Base-by-base conservation (phyloP, 1,284 basidiomycete species). In the Heliocybe sulcata region DNA sequence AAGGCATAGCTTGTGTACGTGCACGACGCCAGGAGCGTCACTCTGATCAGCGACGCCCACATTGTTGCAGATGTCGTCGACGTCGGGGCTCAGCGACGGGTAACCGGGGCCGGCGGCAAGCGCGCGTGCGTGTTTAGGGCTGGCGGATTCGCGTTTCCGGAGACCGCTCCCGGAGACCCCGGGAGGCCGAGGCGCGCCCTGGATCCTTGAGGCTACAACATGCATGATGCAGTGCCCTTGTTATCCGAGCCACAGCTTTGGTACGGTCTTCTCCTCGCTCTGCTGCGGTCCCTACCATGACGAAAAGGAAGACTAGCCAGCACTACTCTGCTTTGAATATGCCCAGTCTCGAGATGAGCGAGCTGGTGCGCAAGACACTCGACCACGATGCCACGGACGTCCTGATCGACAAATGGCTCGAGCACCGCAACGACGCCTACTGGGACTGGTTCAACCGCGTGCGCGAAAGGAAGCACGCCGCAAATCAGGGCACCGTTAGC, bases 351-450 rank as follows among this genome's bases (percentile, higher is more conserved):
- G 75, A 77, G 35, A 87, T 85, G 81, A 83, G 82, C 60, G 86
- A 87, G 71, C 83, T 88, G 52, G 79, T 87, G 54, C 82, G 83
- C 69, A 86, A 85, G 54, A 85, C 83, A 16, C 77, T 88, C 55
- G 83, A 86, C 67, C 82, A 85, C 69, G 82, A 86, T 60, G 76
- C 81, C 20, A 85, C 85, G 1, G 83, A 86, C 71, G 76, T 82
- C 69, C 79, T 88, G 60, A 87, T 88, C 70, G 85, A 88, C 75
- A 85, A 83, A 68, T 88, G 85, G 85, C 81, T 88, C 50, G 84
- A 87, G 64, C 84, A 87, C 63, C 79, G 79, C 63, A 82, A 85
- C 59, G 82, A 87, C 69, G 76, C 81, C 53, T 87, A 88, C 64
- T 79, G 81, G 67, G 83, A 87, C 56, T 88, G 86, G 85, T 87